Evolutionary conservation across 768 basidiomycete genomes (phyloP).

Genomic region (Pleurotus tuoliensis): DNA sequence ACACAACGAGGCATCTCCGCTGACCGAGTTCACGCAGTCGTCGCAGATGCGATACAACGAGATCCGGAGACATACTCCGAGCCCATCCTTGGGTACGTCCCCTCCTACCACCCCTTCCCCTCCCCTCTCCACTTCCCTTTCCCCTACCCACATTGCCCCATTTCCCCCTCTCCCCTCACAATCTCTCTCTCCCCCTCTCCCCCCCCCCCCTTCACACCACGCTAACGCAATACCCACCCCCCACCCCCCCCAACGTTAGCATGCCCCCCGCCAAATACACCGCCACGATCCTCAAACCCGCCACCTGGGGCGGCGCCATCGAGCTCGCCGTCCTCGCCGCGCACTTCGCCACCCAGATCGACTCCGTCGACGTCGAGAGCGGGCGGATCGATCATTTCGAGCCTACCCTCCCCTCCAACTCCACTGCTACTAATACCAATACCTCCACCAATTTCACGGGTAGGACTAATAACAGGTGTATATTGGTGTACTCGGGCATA

Average conservation of each 20-base stretch:
- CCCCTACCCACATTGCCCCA: too few relatives aligned
- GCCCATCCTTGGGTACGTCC: conserved; percentile 75
- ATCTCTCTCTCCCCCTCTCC: background rate
- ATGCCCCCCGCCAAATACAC: conserved; percentile 70
- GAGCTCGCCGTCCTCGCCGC: conserved; percentile 83
- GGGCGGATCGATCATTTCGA: conserved; percentile 65
- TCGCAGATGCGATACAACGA: conserved; percentile 73
- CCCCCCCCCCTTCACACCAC: too few relatives aligned
- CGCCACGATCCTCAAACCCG: conserved; percentile 69
- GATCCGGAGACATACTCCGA: conserved; percentile 77
- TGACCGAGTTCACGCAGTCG: conserved; percentile 43
- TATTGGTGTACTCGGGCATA: conserved; percentile 93
- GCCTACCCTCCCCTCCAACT: conserved; percentile 31
- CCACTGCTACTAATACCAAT: conserved; percentile 46
- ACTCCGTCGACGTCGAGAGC: conserved; percentile 87
- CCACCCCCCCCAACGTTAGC: conserved; percentile 18
- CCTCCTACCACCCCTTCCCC: background rate
- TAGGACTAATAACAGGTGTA: conserved; percentile 58
- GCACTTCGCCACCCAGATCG: conserved; percentile 83
- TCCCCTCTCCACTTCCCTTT: background rate
- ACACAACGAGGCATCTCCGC: background rate
- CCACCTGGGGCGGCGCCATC: conserved; percentile 95
- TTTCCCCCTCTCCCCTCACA: background rate
- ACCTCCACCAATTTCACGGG: too few relatives aligned
- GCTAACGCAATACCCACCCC: background rate